phyloP scores from a whole-genome alignment of 176 grass and related monocot species.

The Cymbopogon citratus region DNA sequence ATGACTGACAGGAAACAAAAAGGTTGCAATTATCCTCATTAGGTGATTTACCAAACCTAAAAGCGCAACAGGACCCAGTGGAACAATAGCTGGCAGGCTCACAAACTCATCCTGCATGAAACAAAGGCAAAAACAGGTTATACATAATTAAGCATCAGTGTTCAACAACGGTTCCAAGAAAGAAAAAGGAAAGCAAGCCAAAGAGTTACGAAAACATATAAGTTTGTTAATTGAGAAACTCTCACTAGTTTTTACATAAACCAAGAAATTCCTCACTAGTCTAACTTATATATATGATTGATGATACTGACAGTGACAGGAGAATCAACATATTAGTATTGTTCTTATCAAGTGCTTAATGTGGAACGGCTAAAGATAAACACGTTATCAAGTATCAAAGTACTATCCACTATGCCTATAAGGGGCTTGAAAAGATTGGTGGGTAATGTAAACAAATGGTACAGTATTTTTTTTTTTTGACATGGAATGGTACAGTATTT shows the following conservation, averaged over 20 bases:
- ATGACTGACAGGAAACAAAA: neutral
- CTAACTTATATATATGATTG: neutral
- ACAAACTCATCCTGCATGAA: conserved; percentile 79
- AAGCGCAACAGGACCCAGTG: conserved; percentile 75
- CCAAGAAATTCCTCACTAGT: neutral
- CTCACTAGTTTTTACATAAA: neutral
- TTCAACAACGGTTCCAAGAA: neutral
- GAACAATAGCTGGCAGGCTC: conserved; percentile 71
- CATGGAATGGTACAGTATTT: neutral
- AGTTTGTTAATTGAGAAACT: neutral
- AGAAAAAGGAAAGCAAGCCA: neutral
- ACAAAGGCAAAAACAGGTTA: neutral
- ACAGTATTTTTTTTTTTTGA: neutral
- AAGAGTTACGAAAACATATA: neutral
- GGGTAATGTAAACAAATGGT: neutral
- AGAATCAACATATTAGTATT: neutral
- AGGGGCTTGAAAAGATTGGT: neutral
- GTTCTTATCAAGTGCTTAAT: neutral
- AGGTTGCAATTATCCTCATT: neutral
- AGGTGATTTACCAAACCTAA: conserved; percentile 88
- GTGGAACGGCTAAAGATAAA: neutral
- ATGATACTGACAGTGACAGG: neutral
- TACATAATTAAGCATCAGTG: neutral
- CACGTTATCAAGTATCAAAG: neutral
- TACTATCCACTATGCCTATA: neutral